Conservation (phyloP, 768 basidiomycete species). For the Hericium erinaceus region DNA sequence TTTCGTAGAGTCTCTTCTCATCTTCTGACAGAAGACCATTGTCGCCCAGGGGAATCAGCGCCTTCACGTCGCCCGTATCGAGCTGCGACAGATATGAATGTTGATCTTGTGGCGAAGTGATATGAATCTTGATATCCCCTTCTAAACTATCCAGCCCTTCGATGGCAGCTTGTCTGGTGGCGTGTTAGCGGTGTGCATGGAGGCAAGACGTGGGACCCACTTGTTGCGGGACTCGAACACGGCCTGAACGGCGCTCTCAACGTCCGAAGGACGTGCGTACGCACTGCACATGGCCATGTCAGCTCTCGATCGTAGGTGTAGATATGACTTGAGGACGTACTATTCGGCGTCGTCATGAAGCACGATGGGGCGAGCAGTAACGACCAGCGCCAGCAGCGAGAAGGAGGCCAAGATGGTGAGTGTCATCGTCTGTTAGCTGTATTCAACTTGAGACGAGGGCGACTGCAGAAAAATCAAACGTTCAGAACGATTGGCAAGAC, state of each 20-base stretch:
- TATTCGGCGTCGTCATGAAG: constrained; percentile 17
- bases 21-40: constrained; percentile 16
- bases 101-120: constrained; percentile 23
- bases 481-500: background rate
- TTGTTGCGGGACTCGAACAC: constrained; percentile 27
- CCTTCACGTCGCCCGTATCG: constrained; percentile 19
- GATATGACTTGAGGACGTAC: constrained; percentile 17
- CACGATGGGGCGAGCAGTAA: constrained; percentile 31
- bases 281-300: constrained; percentile 1
- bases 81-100: constrained; percentile 22
- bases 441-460: background rate
- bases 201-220: constrained; percentile 18
- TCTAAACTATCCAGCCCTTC: constrained; percentile 11
- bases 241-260: constrained; percentile 27
- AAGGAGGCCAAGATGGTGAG: constrained; percentile 29
- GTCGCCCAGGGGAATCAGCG: constrained; percentile 20
- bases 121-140: constrained; percentile 22
- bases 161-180: constrained; percentile 13
- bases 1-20: constrained; percentile 20
- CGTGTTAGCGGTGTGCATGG: background rate
- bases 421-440: constrained; percentile 21
- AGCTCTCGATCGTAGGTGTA: background rate
- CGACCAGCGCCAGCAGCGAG: constrained; percentile 35
- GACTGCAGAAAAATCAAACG: background rate
- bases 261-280: constrained; percentile 10